Evolutionary conservation across 306 rosid genomes (phyloP), one percentile per base, ranked within the genome.

Genomic region (Quillaja saponaria): DNA sequence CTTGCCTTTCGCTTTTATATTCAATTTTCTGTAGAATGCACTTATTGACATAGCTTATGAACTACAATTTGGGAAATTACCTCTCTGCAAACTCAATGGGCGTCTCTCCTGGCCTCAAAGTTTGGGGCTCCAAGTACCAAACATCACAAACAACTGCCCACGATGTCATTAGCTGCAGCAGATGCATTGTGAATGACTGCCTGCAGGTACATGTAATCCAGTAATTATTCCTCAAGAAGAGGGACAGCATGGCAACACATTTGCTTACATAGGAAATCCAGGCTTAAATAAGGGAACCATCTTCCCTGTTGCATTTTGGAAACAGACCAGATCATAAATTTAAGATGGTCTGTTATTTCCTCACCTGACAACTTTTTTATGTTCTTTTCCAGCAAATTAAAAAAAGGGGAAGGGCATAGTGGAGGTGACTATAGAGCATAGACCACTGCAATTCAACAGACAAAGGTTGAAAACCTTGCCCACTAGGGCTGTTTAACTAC

Each of bases 131-230:
- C 86, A 92, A 64, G 72, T 92, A 92, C 96, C 96, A 92, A 69
- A 92, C 99, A 74, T 92, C 99, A 81, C 95, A 92, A 68, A 92
- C 99, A 71, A 92, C 99, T 21, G 96, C 99, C 99, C 99, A 92
- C 1, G 96, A 92, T 34, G 96, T 92, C 99, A 89, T 92, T 71
- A 92, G 90, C 81, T 80, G 99, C 81, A 92, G 79, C 59, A 92
- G 89, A 80, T 92, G 99, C 80, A 10, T 86, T 34, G 95, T 89
- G 82, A 92, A 92, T 34, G 99, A 92, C 58, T 92, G 99, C 90
- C 99, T 92, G 87, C 60, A 79, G 64, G 63, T 67, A 41, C 58
- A 55, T 34, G 19, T 20, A 16, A 42, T 8, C 51, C 14, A 44
- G 13, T 44, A 38, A 41, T 69, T 34, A 64, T 34, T 59, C 48